phyloP scores from a whole-genome alignment of 352 stramenopile species.

The Phytophthora macrochlamydospora region DNA sequence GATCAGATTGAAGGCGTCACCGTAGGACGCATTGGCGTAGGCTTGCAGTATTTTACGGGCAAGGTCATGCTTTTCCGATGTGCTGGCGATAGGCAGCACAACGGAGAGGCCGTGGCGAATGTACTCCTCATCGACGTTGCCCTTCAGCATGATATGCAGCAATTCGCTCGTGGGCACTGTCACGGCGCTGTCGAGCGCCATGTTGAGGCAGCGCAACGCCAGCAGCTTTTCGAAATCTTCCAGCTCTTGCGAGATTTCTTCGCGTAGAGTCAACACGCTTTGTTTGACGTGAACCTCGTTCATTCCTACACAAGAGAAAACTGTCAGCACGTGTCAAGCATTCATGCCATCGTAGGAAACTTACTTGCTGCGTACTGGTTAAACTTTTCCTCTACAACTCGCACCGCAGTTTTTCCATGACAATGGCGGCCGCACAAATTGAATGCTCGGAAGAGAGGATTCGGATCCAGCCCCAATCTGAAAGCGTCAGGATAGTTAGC shows the following conservation, averaged over 20 bases:
- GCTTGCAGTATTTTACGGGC: conserved; percentile 51
- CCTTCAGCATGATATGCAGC: conserved; percentile 61
- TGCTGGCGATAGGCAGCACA: conserved; percentile 62
- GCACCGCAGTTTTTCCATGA: conserved; percentile 44
- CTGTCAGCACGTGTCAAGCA: not conserved
- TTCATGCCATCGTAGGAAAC: not conserved
- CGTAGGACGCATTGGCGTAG: conserved; percentile 60
- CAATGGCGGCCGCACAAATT: conserved; percentile 67
- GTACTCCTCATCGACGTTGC: conserved; percentile 59
- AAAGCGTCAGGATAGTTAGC: not conserved
- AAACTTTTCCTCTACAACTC: conserved; percentile 54
- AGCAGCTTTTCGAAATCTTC: conserved; percentile 71
- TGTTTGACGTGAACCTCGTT: conserved; percentile 61
- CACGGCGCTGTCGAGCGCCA: conserved; percentile 42
- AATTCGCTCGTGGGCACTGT: conserved; percentile 60
- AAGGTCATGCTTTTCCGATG: conserved; percentile 62
- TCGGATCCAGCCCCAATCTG: conserved; percentile 75
- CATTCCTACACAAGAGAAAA: conserved; percentile 32
- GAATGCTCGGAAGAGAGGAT: conserved; percentile 67
- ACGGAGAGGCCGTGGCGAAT: conserved; percentile 60
- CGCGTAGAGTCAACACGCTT: conserved; percentile 52
- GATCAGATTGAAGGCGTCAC: conserved; percentile 63
- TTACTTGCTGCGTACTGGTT: conserved; percentile 49
- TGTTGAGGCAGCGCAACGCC: conserved; percentile 64
- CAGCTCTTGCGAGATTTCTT: conserved; percentile 74